These are phyloP conservation scores for Agrocybe chaxingu DNA, from an alignment of 768 basidiomycete species.

Conservation along the genomic window DNA sequence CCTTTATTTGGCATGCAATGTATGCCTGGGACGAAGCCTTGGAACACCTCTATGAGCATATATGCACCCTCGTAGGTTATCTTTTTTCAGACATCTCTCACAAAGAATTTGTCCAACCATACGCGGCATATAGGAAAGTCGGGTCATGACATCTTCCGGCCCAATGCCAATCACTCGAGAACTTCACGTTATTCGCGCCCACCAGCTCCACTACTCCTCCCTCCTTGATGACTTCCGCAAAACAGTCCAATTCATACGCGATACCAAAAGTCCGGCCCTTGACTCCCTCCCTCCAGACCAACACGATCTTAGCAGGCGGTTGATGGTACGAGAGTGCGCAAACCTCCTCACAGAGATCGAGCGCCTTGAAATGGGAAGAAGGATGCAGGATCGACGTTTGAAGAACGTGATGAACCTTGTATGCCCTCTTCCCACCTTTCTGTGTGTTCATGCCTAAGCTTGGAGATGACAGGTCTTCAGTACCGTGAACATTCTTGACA, in stretches of 20 bases:
- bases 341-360: constrained; percentile 49
- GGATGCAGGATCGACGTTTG: constrained; percentile 41
- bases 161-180: constrained; percentile 39
- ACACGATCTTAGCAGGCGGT: constrained; percentile 14
- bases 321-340: constrained; percentile 42
- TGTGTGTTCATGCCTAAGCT: too few species aligned
- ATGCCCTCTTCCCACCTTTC: neutral
- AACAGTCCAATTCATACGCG: constrained; percentile 42
- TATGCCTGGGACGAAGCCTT: constrained; percentile 63
- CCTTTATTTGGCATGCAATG: constrained; percentile 55
- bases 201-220: constrained; percentile 50
- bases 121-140: constrained; percentile 9
- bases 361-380: constrained; percentile 38
- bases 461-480: constrained; percentile 32
- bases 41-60: constrained; percentile 48
- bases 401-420: constrained; percentile 49
- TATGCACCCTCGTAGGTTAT: constrained; percentile 41
- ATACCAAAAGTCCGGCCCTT: constrained; percentile 51
- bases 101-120: neutral
- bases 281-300: constrained; percentile 20
- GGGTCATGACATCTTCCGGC: constrained; percentile 14
- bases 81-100: neutral
- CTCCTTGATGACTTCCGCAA: constrained; percentile 54
- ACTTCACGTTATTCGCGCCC: constrained; percentile 54
- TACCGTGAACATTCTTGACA: constrained; percentile 41